Conservation (phyloP, 768 basidiomycete genomes). For the Suillus plorans region DNA sequence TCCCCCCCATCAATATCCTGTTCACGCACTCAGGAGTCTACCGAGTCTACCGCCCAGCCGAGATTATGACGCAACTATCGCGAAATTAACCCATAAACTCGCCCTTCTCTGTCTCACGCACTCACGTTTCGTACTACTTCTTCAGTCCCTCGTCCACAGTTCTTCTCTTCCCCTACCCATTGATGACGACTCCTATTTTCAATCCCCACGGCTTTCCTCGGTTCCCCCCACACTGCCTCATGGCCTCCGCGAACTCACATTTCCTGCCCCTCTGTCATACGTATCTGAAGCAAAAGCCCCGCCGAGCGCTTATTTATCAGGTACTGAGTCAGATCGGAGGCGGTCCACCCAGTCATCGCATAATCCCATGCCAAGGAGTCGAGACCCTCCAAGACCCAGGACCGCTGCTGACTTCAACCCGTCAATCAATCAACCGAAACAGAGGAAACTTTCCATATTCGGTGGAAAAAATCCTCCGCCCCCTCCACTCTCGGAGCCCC, state of each 20-base stretch:
- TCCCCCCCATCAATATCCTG: slow-evolving; percentile 69
- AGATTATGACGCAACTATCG: slow-evolving; percentile 26
- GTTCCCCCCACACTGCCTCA: slow-evolving; percentile 25
- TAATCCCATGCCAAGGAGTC: slow-evolving; percentile 8
- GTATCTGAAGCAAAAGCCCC: slow-evolving; percentile 17
- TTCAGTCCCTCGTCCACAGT: slow-evolving; percentile 73
- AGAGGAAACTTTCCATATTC: slow-evolving; percentile 39
- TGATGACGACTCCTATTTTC: slow-evolving; percentile 42
- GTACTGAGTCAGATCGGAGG: slow-evolving; percentile 1
- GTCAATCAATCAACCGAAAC: slow-evolving; percentile 16
- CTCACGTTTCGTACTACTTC: slow-evolving; percentile 70
- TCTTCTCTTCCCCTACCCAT: slow-evolving; percentile 45
- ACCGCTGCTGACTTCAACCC: slow-evolving; percentile 2
- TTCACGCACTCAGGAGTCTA: slow-evolving; percentile 55
- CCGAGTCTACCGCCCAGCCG: slow-evolving; percentile 29
- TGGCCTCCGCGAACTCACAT: slow-evolving; percentile 57
- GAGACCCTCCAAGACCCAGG: slow-evolving; percentile 5
- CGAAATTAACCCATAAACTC: slow-evolving; percentile 35
- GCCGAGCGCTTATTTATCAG: slow-evolving; percentile 12
- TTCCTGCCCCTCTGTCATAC: slow-evolving; percentile 73
- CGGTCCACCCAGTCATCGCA: slow-evolving; percentile 23
- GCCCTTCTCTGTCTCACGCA: slow-evolving; percentile 57
- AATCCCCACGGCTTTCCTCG: slow-evolving; percentile 16
- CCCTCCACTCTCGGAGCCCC: slow-evolving; percentile 48
- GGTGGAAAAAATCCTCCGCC: slow-evolving; percentile 33